phyloP scores from a whole-genome alignment of 129 eudicot species.

The Flaveria linearis region DNA sequence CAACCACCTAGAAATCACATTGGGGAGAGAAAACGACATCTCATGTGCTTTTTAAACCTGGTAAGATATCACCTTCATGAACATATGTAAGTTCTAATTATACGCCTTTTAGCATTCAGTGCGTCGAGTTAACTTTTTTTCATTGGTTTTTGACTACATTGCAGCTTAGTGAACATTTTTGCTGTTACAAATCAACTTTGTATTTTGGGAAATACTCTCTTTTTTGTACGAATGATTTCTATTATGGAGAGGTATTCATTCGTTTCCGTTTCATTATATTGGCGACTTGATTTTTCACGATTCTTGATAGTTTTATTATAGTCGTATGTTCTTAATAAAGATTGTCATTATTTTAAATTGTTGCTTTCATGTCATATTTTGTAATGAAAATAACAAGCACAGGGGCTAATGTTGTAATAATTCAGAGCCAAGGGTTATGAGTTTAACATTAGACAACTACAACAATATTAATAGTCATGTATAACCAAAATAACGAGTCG shows the following conservation, averaged over 20 bases:
- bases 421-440: not conserved
- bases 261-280: no score
- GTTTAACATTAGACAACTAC: not conserved
- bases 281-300: not conserved
- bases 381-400: not conserved
- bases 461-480: not conserved
- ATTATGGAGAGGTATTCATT: not conserved
- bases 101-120: not conserved
- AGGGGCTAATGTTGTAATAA: slow-evolving; percentile 2
- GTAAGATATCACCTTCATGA: slow-evolving; percentile 30
- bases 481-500: not conserved
- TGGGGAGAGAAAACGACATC: slow-evolving; percentile 31
- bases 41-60: slow-evolving; percentile 34
- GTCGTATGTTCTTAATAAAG: slow-evolving; percentile 19
- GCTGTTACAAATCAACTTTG: slow-evolving; percentile 24
- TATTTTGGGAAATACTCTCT: slow-evolving; percentile 8
- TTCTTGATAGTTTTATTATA: not conserved
- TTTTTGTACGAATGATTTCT: not conserved
- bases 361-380: not conserved
- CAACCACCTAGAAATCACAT: slow-evolving; percentile 3
- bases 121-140: not conserved
- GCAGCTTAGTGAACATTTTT: slow-evolving; percentile 26
- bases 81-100: slow-evolving; percentile 33
- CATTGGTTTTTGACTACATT: slow-evolving; percentile 13
- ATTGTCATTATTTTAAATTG: not conserved